Conservation (phyloP, 352 stramenopile species). For the Phytophthora aleatoria region DNA sequence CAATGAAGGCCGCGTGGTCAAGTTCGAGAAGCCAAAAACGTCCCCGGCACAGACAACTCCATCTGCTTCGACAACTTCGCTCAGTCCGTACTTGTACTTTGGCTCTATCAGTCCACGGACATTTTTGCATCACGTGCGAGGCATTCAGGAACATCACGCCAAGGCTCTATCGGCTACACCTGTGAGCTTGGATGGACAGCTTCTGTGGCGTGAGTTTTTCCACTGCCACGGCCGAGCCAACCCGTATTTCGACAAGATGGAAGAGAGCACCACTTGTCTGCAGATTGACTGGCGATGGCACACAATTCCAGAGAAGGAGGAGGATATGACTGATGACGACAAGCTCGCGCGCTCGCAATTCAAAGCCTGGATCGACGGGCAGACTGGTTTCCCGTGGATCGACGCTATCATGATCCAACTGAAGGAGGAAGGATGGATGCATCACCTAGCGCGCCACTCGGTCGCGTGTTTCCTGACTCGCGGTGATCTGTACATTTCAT, state of each 20-base stretch:
- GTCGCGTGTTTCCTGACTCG: conserved; percentile 98
- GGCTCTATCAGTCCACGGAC: conserved; percentile 92
- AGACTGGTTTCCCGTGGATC: conserved; percentile 98
- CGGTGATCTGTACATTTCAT: conserved; percentile 96
- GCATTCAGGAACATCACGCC: conserved; percentile 74
- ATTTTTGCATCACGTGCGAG: conserved; percentile 91
- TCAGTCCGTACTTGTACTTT: conserved; percentile 95
- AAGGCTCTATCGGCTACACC: conserved; percentile 83
- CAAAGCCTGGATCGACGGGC: conserved; percentile 92
- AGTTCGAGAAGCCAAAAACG: conserved; percentile 98
- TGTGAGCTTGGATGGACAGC: conserved; percentile 93
- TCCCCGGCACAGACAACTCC: conserved; percentile 87
- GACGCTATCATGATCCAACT: conserved; percentile 97
- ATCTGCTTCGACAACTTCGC: conserved; percentile 94
- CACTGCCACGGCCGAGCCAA: conserved; percentile 82
- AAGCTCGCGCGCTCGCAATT: conserved; percentile 86
- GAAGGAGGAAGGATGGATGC: conserved; percentile 89
- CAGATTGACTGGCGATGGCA: conserved; percentile 88
- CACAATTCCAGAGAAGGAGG: conserved; percentile 76
- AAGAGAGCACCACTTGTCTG: conserved; percentile 92
- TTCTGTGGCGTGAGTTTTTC: conserved; percentile 97
- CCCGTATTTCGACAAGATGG: conserved; percentile 95
- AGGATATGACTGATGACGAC: conserved; percentile 80
- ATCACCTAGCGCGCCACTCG: conserved; percentile 92
- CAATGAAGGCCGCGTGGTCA: conserved; percentile 86